phyloP scores from a whole-genome alignment of 169 alveolate species.

The Cryptosporidium sp. region DNA sequence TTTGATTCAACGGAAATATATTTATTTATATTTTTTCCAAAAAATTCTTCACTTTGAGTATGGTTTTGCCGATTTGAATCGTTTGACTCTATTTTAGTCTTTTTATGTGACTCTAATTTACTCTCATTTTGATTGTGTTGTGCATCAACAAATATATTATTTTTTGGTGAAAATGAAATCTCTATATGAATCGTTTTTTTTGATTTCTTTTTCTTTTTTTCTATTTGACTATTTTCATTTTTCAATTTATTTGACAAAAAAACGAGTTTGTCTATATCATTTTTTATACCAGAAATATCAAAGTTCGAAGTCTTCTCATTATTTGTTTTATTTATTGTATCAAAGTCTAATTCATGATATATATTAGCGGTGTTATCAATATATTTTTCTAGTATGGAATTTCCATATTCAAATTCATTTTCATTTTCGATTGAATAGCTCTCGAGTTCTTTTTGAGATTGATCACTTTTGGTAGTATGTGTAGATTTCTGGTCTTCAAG shows the following conservation, averaged over 20 bases:
- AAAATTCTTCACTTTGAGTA: neutral
- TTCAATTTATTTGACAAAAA: conserved; percentile 4
- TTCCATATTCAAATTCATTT: neutral
- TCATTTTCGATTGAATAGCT: neutral
- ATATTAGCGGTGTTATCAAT: neutral
- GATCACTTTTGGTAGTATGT: neutral
- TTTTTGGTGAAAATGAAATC: conserved; percentile 71
- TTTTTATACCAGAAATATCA: conserved; percentile 4
- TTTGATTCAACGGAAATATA: neutral
- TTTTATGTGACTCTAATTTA: neutral
- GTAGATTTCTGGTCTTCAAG: neutral
- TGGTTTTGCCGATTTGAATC: neutral
- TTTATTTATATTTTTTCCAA: neutral
- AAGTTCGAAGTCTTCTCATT: neutral
- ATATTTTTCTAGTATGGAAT: neutral
- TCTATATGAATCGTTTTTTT: conserved; percentile 62
- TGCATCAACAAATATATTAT: conserved; percentile 48
- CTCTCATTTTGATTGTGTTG: neutral
- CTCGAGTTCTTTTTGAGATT: neutral
- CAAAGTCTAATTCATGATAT: neutral
- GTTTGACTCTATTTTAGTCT: neutral
- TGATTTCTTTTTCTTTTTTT: conserved; percentile 25
- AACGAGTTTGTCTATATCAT: neutral
- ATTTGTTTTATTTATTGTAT: neutral
- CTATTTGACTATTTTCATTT: neutral